Percentiles rank a stretch among this genome's conserved stretches.
These are phyloP conservation scores for Hypoxylon sp. DNA, from an alignment of 2,329 filamentous ascomycete species.

Conservation along the genomic window DNA sequence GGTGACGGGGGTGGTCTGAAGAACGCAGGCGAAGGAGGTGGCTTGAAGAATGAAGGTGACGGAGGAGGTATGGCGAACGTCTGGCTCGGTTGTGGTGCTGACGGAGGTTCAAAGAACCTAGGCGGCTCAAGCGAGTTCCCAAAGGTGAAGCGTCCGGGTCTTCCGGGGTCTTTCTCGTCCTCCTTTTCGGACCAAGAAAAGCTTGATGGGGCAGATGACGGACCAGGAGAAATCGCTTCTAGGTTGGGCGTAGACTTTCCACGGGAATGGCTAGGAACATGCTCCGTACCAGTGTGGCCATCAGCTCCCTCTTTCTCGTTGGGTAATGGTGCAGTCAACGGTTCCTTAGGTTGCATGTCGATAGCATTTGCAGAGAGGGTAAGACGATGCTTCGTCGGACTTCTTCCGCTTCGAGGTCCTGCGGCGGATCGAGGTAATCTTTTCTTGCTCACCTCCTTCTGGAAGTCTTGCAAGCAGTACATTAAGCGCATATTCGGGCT, in stretches of 20 bases:
- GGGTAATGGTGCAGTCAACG: constrained; percentile 73
- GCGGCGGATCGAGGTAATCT: constrained; percentile 63
- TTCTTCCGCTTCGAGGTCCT: constrained; percentile 66
- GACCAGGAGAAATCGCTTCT: constrained; percentile 71
- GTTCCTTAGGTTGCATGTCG: constrained; percentile 67
- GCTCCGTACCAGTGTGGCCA: constrained; percentile 60
- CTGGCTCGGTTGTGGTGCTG: constrained; percentile 29
- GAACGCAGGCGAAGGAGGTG: constrained; percentile 59
- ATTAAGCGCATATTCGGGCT: constrained; percentile 93
- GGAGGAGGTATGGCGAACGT: constrained; percentile 46
- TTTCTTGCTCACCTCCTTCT: constrained; percentile 72
- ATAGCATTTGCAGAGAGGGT: constrained; percentile 73
- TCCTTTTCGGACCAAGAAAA: constrained; percentile 71
- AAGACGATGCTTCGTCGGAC: constrained; percentile 72
- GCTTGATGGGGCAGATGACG: constrained; percentile 76
- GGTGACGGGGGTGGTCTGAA: constrained; percentile 56
- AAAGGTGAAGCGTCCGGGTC: constrained; percentile 60
- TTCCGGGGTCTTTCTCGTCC: constrained; percentile 60
- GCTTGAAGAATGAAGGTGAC: constrained; percentile 52
- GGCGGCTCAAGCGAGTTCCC: constrained; percentile 56
- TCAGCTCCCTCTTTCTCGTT: constrained; percentile 65
- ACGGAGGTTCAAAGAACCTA: constrained; percentile 54
- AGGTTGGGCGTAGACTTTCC: constrained; percentile 68
- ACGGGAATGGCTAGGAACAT: constrained; percentile 63
- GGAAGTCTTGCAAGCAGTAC: constrained; percentile 89